Base-by-base conservation (phyloP, 495 filamentous ascomycete species). In the Friedmanniomyces endolithicus region DNA sequence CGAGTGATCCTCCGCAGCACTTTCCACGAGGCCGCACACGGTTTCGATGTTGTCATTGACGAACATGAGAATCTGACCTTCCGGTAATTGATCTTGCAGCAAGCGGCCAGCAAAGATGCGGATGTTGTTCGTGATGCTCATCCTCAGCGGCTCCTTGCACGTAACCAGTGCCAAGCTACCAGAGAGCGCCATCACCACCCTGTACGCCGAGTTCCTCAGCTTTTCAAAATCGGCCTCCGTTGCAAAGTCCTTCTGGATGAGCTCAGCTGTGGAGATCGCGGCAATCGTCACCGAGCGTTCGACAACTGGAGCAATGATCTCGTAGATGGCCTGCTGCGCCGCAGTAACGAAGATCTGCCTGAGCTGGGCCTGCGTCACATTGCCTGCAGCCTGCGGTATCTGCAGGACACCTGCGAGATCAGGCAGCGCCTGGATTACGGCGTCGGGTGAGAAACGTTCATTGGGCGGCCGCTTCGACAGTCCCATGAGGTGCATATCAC, bases 201-300 rank as follows among this genome's bases (percentile, higher is more conserved):
- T 92, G 53, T 90, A 83, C 8, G 94, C 89, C 20, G 90, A 82
- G 45, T 80, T 82, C 46, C 87, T 82, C 44, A 96, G 77, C 52
- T 84, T 82, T 60, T 86, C 84, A 70, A 94, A 88, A 63, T 96
- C 86, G 1, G 83, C 80, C 64, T 99, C 92, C 47, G 85, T 92
- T 1, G 88, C 85, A 67, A 95, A 99, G 67, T 99, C 92, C 64
- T 97, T 99, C 50, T 82, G 84, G 27, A 99, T 84, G 64, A 99
- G 82, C 68, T 95, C 87, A 46, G 86, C 81, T 0, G 92, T 94
- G 6, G 90, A 90, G 37, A 99, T 97, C 7, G 90, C 88, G 33
- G 92, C 92, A 67, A 98, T 97, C 0, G 94, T 95, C 19, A 98
- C 89, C 16, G 92, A 98, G 23, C 92, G 80, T 65, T 98, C 92